Conservation (phyloP, 192 early-diverging fungal genomes). For the Backusella morwellensis region DNA sequence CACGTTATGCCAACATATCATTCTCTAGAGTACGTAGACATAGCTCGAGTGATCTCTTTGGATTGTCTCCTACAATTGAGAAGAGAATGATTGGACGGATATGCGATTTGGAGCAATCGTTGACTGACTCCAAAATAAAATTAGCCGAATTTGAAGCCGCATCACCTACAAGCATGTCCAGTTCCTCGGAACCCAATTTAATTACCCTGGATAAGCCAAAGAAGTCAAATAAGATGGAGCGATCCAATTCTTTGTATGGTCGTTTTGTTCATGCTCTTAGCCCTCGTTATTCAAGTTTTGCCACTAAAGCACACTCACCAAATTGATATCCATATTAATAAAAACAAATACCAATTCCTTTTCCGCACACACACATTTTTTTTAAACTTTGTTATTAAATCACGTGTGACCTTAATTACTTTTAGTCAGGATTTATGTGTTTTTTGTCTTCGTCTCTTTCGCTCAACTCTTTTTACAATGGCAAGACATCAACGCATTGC, state of each 20-base stretch:
- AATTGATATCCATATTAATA: neutral
- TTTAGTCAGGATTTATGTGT: constrained; percentile 5
- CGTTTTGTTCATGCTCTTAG: constrained; percentile 12
- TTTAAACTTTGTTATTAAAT: neutral
- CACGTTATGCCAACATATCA: neutral
- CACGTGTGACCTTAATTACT: neutral
- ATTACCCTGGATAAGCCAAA: neutral
- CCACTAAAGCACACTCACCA: neutral
- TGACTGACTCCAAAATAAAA: constrained; percentile 11
- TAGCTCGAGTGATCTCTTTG: neutral
- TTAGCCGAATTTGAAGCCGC: constrained; percentile 20
- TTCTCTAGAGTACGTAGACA: constrained; percentile 2
- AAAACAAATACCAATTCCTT: neutral
- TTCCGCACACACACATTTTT: neutral
- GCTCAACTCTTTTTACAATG: neutral
- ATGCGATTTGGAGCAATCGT: constrained; percentile 12
- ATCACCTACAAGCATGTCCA: neutral
- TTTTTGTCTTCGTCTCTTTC: neutral
- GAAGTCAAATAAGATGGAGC: neutral
- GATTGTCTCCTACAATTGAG: neutral
- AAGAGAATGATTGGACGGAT: constrained; percentile 6
- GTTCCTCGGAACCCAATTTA: neutral
- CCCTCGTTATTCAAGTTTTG: constrained; percentile 7
- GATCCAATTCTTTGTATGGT: constrained; percentile 14
- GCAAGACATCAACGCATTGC: constrained; percentile 9